phyloP scores from a whole-genome alignment of 148 eudicot species.

The Limonium bicolor region DNA sequence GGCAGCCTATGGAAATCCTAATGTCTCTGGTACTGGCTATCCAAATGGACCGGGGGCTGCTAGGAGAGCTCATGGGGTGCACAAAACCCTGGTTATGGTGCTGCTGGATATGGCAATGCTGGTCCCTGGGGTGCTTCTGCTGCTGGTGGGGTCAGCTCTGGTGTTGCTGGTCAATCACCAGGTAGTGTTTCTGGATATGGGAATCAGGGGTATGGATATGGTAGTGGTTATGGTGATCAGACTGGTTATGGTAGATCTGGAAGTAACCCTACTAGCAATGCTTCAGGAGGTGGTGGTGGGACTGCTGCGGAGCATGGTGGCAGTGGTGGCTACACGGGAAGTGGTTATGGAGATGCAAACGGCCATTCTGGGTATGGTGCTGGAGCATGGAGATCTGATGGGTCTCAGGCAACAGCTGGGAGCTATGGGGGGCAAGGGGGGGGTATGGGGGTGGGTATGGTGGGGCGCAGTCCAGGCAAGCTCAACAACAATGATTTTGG shows the following conservation, averaged over 20 bases:
- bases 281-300: slow-evolving; percentile 1
- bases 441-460: too few species aligned
- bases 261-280: slow-evolving; percentile 5
- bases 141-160: slow-evolving; percentile 10
- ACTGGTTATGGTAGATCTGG: slow-evolving; percentile 4
- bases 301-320: too few species aligned
- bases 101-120: slow-evolving; percentile 51
- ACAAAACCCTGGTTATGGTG: slow-evolving; percentile 61
- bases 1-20: slow-evolving; percentile 68
- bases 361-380: too few species aligned
- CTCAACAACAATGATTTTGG: too few species aligned
- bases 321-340: too few species aligned
- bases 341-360: too few species aligned
- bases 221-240: neutral
- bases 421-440: too few species aligned
- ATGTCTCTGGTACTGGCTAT: slow-evolving; percentile 47
- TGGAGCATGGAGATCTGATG: too few species aligned
- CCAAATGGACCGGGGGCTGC: slow-evolving; percentile 48
- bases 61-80: slow-evolving; percentile 68
- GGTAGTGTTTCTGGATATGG: slow-evolving; percentile 2
- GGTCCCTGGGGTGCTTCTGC: slow-evolving; percentile 42
- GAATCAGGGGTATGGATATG: slow-evolving; percentile 2
- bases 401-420: too few species aligned
- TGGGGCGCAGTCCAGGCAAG: too few species aligned
- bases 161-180: slow-evolving; percentile 3